These are phyloP conservation scores for Phytopythium sindhum DNA, from an alignment of 352 stramenopile species.

Conservation along the genomic window DNA sequence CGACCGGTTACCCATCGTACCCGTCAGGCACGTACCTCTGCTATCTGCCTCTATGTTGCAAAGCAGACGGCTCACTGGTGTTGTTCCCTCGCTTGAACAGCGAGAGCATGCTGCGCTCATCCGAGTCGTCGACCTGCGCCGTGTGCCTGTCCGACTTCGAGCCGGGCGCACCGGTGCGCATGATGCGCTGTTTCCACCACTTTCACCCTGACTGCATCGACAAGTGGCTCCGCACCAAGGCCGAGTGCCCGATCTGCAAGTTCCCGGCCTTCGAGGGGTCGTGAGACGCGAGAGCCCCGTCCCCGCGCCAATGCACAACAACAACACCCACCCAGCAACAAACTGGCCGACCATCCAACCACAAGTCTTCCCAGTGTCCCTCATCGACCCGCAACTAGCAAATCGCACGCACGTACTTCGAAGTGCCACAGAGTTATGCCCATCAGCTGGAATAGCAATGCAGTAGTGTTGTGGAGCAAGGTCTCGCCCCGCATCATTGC, in stretches of 20 bases:
- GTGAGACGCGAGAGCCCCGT: not conserved
- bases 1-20: constrained; percentile 49
- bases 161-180: constrained; percentile 35
- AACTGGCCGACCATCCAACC: no score
- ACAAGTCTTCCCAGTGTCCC: no score
- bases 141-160: constrained; percentile 65
- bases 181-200: constrained; percentile 79
- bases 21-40: constrained; percentile 46
- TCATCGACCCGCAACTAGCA: no score
- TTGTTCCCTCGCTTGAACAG: constrained; percentile 16
- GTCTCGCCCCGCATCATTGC: no score
- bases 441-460: no score
- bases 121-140: constrained; percentile 50
- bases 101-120: constrained; percentile 50
- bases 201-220: constrained; percentile 80
- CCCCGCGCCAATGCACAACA: no score
- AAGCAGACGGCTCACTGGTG: not conserved
- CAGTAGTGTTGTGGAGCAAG: no score
- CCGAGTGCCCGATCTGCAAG: constrained; percentile 77
- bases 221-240: constrained; percentile 67
- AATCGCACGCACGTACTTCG: not conserved
- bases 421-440: no score
- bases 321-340: no score
- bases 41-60: not conserved
- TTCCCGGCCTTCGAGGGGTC: constrained; percentile 55